Evolutionary conservation across 116 monocot species (phyloP), one percentile per base, ranked within the genome.

Genomic region (Zostera marina): DNA sequence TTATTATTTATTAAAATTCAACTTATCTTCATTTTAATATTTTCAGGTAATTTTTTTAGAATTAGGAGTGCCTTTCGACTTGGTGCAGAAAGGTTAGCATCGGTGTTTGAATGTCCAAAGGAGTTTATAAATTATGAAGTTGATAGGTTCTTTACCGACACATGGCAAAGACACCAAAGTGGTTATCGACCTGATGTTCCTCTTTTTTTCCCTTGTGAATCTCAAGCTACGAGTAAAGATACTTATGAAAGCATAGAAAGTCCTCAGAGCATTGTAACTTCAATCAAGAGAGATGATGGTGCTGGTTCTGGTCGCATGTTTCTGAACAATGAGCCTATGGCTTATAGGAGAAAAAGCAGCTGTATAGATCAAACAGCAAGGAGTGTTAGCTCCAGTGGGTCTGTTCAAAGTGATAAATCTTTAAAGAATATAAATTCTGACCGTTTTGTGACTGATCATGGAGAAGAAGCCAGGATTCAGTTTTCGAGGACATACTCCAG

Each of bases 1-100:
- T 43, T 43, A 48, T 13, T n/a, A 48, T 48, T n/a, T 16, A n/a
- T 19, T 52, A 9, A 19, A 9, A 49, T 49, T 49, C 15, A 7
- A 19, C 13, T 49, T 21, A 5, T 22, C 20, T 25, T 22, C 9
- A 22, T 12, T 25, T 22, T 53, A 22, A 0, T 60, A 21, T 59
- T 40, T 51, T 62, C 77, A 88, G 92, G 92, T 3, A 92, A 92
- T 68, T 92, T 92, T 59, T 81, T 59, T 60, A 83, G 92, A 46
- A 92, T 92, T 71, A 82, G 92, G 8, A 83, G 83, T 76, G 92
- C 92, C 4, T 87, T 92, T 74, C 54, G 82, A 43, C 78, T 87
- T 83, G 92, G 92, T 44, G 83, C 87, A 26, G 83, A 87, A 76
- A 87, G 63, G 41, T 47, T 92, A 59, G 78, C 76, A 39, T 68